phyloP scores from a whole-genome alignment of 2,329 filamentous ascomycete genomes.

The Fusarium cicatricum region DNA sequence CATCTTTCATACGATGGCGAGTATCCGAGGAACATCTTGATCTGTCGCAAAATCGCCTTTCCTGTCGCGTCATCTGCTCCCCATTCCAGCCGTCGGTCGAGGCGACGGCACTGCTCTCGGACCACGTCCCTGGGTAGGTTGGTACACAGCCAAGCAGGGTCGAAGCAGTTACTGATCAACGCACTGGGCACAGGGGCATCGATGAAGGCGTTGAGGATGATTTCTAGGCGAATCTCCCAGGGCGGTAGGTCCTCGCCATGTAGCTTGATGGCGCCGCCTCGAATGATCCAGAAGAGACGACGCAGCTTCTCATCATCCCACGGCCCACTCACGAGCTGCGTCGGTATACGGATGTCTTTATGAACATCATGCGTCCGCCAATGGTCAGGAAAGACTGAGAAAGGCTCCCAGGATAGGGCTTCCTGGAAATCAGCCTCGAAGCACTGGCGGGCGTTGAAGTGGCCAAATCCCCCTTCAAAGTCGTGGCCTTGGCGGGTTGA shows the following conservation, averaged over 20 bases:
- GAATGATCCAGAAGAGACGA: slow-evolving; percentile 57
- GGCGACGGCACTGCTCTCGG: slow-evolving; percentile 34
- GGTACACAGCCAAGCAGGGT: slow-evolving; percentile 40
- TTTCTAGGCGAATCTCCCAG: slow-evolving; percentile 54
- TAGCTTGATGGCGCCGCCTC: slow-evolving; percentile 46
- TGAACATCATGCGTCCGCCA: slow-evolving; percentile 51
- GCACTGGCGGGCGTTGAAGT: slow-evolving; percentile 47
- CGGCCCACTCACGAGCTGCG: slow-evolving; percentile 51
- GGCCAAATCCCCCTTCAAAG: slow-evolving; percentile 36
- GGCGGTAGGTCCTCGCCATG: slow-evolving; percentile 42
- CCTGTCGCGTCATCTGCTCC: slow-evolving; percentile 38
- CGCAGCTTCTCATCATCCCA: slow-evolving; percentile 51
- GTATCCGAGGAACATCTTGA: not conserved
- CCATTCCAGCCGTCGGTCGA: slow-evolving; percentile 45
- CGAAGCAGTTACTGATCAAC: slow-evolving; percentile 45
- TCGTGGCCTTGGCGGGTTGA: slow-evolving; percentile 23
- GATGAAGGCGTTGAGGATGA: slow-evolving; percentile 49
- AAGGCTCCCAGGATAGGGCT: slow-evolving; percentile 36
- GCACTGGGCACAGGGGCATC: slow-evolving; percentile 40
- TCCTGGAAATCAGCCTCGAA: slow-evolving; percentile 50
- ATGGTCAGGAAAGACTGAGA: slow-evolving; percentile 16
- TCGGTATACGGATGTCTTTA: slow-evolving; percentile 50
- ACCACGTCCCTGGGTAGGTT: slow-evolving; percentile 44
- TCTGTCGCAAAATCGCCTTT: slow-evolving; percentile 39
- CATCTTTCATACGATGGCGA: slow-evolving; percentile 7